Evolutionary conservation across 495 filamentous ascomycete genomes (phyloP), one percentile per base, ranked within the genome.

Genomic region (Hapsidospora chrysogenum): DNA sequence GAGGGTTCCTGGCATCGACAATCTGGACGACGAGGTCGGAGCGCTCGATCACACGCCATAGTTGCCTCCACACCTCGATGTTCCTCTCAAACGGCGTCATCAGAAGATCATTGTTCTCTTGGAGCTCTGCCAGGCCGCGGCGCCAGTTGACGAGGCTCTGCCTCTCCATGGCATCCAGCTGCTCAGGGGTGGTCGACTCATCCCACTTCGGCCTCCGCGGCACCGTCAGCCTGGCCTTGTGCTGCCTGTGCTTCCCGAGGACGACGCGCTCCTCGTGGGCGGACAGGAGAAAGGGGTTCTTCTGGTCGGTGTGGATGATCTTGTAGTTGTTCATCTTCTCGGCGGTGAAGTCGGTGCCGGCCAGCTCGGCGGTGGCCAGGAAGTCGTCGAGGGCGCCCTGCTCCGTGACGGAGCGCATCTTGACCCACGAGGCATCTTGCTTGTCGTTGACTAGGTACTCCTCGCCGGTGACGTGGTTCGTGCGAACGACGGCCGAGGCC

Each of bases 51-150:
- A 99, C 92, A 58, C 92, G 72, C 92, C 92, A 99, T 45, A 99
- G 49, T 55, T 99, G 92, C 50, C 92, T 72, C 92, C 92, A 99
- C 32, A 99, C 86, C 53, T 99, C 92, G 40, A 99, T 44, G 55
- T 99, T 99, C 22, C 89, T 70, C 66, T 99, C 92, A 47, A 99
- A 99, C 0, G 92, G 92, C 2, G 92, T 99, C 85, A 99, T 92
- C 35, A 96, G 63, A 36, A 99, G 61, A 54, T 96, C 92, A 29
- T 95, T 68, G 41, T 74, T 76, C 62, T 96, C 87, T 50, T 93
- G 83, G 23, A 99, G 60, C 45, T 94, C 84, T 4, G 92, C 92
- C 32, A 99, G 52, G 0, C 85, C 84, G 44, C 92, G 71, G 38
- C 92, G 64, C 92, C 92, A 99, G 27, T 82, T 66, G 40, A 96